Base-by-base conservation (phyloP, 352 stramenopile genomes). In the Phytopythium ostracodes region DNA sequence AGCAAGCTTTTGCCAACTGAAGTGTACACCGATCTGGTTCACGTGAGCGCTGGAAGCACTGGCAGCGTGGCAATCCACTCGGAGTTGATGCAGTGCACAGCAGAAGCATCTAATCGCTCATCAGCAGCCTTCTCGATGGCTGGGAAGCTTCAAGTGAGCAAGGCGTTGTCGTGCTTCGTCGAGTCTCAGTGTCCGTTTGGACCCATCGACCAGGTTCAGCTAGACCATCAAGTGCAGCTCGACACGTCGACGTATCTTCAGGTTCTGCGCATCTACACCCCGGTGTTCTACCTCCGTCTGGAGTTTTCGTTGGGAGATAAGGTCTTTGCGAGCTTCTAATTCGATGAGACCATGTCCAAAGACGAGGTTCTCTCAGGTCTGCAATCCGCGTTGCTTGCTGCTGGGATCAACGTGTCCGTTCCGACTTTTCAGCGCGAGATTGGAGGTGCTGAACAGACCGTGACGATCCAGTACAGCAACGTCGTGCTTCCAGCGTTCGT, bases 181-280 rank as follows among this genome's bases (percentile, higher is more conserved):
- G 29, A 36, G 20, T 56, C 49, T 6, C 51, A 65, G 29, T 72
- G 66, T 56, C 66, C 66, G 33, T 72, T 72, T 25, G 66, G 66
- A 12, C 66, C 66, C 6, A 25, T 72, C 17, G 62, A 69, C 3
- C 5, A 61, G 29, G 44, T 72, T 17, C 25, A 61, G 33, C 29
- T 46, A 4, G 33, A 22, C 1, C 31, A 43, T 4, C 20, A 56
- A 36, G 49, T 72, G 2, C 15, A 60, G n/a, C 56, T 72, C 7
- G 56, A 63, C 18, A 52, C 54, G 38, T 54, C 62, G 14, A 62
- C 51, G 27, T 68, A 63, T 36, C 46, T 69, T 7, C 66, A 72
- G n/a, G 8, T 72, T 8, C 1, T 69, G 6, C 58, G 62, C 3
- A 50, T 69, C 44, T 49, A 59, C 20, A 17, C 42, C 1, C 31